phyloP scores from a whole-genome alignment of 208 protist genomes.

The Trypanosoma scelopori region DNA sequence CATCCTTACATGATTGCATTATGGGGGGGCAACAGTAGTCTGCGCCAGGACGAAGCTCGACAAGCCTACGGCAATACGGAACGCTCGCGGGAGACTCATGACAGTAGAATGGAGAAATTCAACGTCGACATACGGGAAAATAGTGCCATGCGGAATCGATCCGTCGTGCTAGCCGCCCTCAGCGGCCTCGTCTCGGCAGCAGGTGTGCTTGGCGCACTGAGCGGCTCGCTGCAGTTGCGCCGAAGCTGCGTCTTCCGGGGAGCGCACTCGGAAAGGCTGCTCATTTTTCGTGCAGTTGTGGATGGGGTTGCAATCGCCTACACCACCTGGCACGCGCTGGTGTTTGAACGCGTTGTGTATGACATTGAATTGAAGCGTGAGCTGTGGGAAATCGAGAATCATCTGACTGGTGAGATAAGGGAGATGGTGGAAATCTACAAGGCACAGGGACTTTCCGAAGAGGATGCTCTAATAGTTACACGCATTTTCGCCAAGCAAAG shows the following conservation, averaged over 20 bases:
- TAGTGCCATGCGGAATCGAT: conserved; percentile 77
- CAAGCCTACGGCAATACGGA: conserved; percentile 64
- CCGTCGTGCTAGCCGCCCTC: conserved; percentile 54
- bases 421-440: conserved; percentile 95
- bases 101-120: conserved; percentile 72
- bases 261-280: conserved; percentile 30
- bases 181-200: conserved; percentile 50
- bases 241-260: neutral
- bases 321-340: conserved; percentile 43
- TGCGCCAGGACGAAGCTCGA: conserved; percentile 45
- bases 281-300: conserved; percentile 33
- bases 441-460: conserved; percentile 80
- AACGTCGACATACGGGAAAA: conserved; percentile 86
- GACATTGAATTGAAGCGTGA: conserved; percentile 89
- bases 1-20: neutral
- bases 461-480: conserved; percentile 86
- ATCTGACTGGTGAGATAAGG: conserved; percentile 85
- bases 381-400: conserved; percentile 93
- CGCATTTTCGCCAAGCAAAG: conserved; percentile 86
- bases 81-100: conserved; percentile 68
- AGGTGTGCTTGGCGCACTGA: conserved; percentile 31
- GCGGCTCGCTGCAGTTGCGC: conserved; percentile 10
- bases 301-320: conserved; percentile 52
- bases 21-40: conserved; percentile 42
- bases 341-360: conserved; percentile 74